phyloP scores from a whole-genome alignment of 2,329 filamentous ascomycete genomes.

The Clarireedia monteithiana region DNA sequence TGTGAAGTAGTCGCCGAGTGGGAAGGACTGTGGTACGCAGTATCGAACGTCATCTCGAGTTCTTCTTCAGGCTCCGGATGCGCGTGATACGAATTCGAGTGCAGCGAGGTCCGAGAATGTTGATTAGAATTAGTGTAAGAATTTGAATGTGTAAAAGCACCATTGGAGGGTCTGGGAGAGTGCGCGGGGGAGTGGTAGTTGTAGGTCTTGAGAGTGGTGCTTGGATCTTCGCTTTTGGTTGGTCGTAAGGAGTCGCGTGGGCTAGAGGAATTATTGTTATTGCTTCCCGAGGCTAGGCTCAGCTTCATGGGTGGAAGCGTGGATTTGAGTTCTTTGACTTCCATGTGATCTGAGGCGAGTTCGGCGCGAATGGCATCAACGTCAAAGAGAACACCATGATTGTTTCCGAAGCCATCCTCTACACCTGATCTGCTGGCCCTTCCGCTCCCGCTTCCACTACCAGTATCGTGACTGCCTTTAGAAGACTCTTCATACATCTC shows the following conservation, averaged over 20 bases:
- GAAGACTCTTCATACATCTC: constrained; percentile 81
- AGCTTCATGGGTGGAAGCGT: constrained; percentile 89
- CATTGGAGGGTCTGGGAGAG: constrained; percentile 13
- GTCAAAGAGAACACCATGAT: constrained; percentile 68
- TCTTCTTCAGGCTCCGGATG: constrained; percentile 33
- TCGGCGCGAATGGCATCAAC: constrained; percentile 89
- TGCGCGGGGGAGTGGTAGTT: constrained; percentile 7
- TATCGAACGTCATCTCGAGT: constrained; percentile 67
- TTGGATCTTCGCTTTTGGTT: constrained; percentile 40
- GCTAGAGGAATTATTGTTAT: constrained; percentile 4
- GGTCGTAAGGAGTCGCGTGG: constrained; percentile 32
- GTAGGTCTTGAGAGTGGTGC: constrained; percentile 24
- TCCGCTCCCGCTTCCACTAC: neutral
- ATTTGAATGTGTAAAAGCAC: neutral
- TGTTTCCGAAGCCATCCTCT: constrained; percentile 28
- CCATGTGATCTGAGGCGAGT: constrained; percentile 48
- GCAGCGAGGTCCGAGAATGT: constrained; percentile 9
- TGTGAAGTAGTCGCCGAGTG: constrained; percentile 14
- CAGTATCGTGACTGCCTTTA: constrained; percentile 28
- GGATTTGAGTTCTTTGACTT: constrained; percentile 75
- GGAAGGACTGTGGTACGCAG: constrained; percentile 35
- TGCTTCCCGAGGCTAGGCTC: constrained; percentile 35
- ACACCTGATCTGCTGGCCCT: neutral
- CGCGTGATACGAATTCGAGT: constrained; percentile 11
- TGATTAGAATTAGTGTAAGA: constrained; percentile 6